These are phyloP conservation scores for Plasmodium adleri DNA, from an alignment of 169 alveolate species.

Conservation along the genomic window DNA sequence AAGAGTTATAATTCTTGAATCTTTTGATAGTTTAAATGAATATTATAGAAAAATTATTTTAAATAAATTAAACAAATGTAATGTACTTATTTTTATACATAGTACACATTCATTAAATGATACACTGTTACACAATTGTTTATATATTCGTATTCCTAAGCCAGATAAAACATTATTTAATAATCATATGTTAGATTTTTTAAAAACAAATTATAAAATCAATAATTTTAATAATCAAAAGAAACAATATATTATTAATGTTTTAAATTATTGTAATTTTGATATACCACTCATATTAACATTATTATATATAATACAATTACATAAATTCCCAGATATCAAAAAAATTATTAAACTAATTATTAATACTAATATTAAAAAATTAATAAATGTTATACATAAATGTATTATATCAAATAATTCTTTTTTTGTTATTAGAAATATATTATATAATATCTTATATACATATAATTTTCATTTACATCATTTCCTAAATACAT, in stretches of 20 bases:
- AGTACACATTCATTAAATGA: slow-evolving; percentile 31
- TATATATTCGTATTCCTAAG: slow-evolving; percentile 55
- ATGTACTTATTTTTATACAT: slow-evolving; percentile 47
- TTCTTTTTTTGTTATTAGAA: slow-evolving; percentile 38
- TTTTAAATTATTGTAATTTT: slow-evolving; percentile 51
- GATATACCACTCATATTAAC: slow-evolving; percentile 51
- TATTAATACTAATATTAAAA: slow-evolving; percentile 51
- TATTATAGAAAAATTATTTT: slow-evolving; percentile 54
- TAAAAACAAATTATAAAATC: slow-evolving; percentile 37
- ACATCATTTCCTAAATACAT: slow-evolving; percentile 23
- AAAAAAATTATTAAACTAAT: slow-evolving; percentile 57
- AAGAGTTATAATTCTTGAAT: slow-evolving; percentile 43
- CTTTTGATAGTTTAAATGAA: slow-evolving; percentile 35
- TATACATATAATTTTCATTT: slow-evolving; percentile 47
- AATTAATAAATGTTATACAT: slow-evolving; percentile 38
- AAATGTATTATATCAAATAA: slow-evolving; percentile 31
- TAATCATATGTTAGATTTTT: slow-evolving; percentile 26
- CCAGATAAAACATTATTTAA: slow-evolving; percentile 32
- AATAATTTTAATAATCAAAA: slow-evolving; percentile 4
- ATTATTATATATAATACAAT: slow-evolving; percentile 35
- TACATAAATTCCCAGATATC: slow-evolving; percentile 49
- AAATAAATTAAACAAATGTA: slow-evolving; percentile 19
- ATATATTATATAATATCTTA: slow-evolving; percentile 45
- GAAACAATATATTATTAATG: slow-evolving; percentile 14
- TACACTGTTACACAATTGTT: slow-evolving; percentile 25